Evolutionary conservation across 495 filamentous ascomycete genomes (phyloP), one percentile per base, ranked within the genome.

Genomic region (Penicillium soppii): DNA sequence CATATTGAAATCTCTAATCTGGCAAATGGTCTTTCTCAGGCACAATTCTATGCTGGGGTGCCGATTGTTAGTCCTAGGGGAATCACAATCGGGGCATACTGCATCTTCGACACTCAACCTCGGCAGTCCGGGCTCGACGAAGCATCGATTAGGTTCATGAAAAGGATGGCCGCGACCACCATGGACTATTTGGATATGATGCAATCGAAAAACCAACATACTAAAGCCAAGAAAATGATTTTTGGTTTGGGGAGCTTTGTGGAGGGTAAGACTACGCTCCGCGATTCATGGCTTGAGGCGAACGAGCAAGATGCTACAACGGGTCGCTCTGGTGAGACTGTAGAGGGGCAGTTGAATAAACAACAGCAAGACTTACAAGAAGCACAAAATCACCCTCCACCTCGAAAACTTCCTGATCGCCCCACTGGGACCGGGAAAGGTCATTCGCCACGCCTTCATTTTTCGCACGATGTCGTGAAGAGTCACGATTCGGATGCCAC

Each of bases 81-180:
- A 3, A 71, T 80, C 38, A 74, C 69, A 3, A 86, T 89, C 46
- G 85, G 85, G n/a, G 78, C 77, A 1, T 74, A 82, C 45, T 79
- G 77, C 32, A 71, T 87, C 6, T 60, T 83, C 6, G 83, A 87
- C 58, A 65, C 68, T 25, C 51, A 69, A 22, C 70, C 77, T 5
- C 45, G 64, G 8, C 19, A 39, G 5, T 49, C 56, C 0, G 53
- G 67, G 6, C 40, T 62, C 2, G 47, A 57, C n/a, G 2, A 16
- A 46, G 17, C 47, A 58, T 15, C 13, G n/a, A n/a, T 67, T 5
- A 43, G 42, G 21, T 71, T 71, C 30, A 39, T 76, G 55, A 62
- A 67, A 30, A 66, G 69, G 4, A 60, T 67, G 52, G 61, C 68
- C 20, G 50, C 46, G 2, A 64, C 63, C 0, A 39, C 64, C 1